These are phyloP conservation scores for Dactylellina leptospora DNA, from an alignment of 2,329 filamentous ascomycete genomes.

Conservation along the genomic window DNA sequence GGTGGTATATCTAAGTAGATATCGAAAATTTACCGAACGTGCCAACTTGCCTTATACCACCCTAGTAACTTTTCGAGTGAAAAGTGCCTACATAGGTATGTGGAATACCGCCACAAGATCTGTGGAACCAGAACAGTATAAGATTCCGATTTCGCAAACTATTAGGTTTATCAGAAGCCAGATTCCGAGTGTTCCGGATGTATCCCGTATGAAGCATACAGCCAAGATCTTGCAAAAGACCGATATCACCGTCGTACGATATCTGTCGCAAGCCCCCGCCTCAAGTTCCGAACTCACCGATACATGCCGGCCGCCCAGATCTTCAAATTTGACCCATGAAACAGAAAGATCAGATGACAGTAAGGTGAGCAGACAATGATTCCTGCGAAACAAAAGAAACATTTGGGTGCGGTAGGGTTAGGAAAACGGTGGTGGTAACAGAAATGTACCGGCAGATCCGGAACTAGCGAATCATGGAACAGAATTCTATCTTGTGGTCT, in stretches of 20 bases:
- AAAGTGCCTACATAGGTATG: neutral
- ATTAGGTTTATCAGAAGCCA: neutral
- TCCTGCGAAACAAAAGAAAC: neutral
- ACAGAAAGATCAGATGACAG: conserved; percentile 51
- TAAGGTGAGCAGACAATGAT: conserved; percentile 23
- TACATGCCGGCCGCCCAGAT: conserved; percentile 20
- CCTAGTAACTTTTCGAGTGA: neutral
- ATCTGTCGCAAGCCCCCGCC: neutral
- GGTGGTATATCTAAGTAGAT: no score
- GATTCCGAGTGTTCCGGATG: conserved; percentile 18
- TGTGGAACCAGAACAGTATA: conserved; percentile 7
- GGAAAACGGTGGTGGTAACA: neutral
- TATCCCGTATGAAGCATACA: no score
- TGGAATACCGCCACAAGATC: neutral
- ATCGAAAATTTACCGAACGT: no score
- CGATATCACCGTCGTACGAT: conserved; percentile 38
- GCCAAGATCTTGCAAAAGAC: no score
- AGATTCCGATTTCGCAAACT: neutral
- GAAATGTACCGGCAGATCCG: conserved; percentile 19
- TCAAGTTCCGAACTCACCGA: conserved; percentile 39
- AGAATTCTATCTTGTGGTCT: conserved; percentile 21
- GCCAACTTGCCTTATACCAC: no score
- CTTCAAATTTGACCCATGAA: conserved; percentile 16
- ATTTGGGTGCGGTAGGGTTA: neutral
- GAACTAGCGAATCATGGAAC: conserved; percentile 30